A percentile compares a stretch with the other conserved stretches of the same genome.
phyloP scores from a whole-genome alignment of 305 asterid species.

The Fraxinus baroniana region DNA sequence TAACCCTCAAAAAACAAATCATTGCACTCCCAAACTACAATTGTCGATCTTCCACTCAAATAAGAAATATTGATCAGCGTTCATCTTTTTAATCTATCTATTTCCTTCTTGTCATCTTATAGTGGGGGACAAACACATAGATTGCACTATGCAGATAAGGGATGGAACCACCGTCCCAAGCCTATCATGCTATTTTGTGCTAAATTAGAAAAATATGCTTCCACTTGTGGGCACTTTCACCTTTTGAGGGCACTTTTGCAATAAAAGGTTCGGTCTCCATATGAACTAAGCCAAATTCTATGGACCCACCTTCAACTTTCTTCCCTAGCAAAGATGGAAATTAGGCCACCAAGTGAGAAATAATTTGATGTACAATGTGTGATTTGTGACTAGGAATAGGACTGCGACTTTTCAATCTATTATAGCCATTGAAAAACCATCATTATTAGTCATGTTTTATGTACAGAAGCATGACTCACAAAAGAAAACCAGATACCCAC shows the following conservation, averaged over 20 bases:
- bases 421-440: background rate
- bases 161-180: background rate
- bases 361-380: background rate
- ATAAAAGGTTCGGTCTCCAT: background rate
- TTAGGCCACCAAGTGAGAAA: background rate
- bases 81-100: background rate
- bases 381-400: background rate
- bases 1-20: background rate
- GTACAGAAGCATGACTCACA: too few species aligned
- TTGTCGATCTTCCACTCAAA: background rate
- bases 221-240: background rate
- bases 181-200: conserved; percentile 1
- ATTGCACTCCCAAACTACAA: background rate
- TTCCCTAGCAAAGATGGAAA: background rate
- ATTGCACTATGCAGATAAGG: background rate
- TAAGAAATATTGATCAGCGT: background rate
- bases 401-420: background rate
- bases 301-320: background rate
- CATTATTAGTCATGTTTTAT: background rate
- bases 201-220: background rate
- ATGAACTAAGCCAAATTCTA: background rate
- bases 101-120: background rate
- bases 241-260: background rate
- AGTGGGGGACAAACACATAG: background rate
- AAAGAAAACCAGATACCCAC: too few species aligned